Conservation (phyloP, 352 stramenopile species). For the Globisporangium emineosum region DNA sequence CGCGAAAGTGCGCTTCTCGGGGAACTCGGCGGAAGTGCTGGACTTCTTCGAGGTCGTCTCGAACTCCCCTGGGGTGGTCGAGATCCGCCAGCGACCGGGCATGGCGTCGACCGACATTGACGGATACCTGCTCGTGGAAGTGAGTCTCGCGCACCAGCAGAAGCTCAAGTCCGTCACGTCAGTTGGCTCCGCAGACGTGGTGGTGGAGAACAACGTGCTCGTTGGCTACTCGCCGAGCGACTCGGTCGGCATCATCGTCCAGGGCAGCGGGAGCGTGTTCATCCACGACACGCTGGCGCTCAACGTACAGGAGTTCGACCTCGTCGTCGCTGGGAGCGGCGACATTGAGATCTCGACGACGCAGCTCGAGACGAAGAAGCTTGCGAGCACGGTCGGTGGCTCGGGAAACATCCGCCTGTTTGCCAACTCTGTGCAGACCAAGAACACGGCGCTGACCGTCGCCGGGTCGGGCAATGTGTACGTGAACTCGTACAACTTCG, state of each 20-base stretch:
- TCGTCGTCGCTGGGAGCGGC: conserved; percentile 10
- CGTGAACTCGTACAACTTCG: conserved; percentile 12
- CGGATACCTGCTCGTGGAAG: conserved; percentile 10
- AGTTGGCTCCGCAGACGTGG: conserved; percentile 3
- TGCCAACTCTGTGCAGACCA: not conserved
- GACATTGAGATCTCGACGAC: conserved; percentile 8
- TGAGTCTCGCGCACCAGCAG: not conserved
- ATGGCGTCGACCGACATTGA: not conserved
- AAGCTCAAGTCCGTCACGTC: conserved; percentile 6
- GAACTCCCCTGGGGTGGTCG: not conserved
- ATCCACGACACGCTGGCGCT: conserved; percentile 6
- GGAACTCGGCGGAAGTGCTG: conserved; percentile 9
- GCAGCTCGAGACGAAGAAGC: conserved; percentile 2
- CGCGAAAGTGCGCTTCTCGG: conserved; percentile 13
- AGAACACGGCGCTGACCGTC: not conserved
- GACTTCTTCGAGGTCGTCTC: conserved; percentile 14
- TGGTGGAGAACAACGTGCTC: conserved; percentile 10
- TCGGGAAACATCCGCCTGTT: conserved; percentile 8
- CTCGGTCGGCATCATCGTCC: not conserved
- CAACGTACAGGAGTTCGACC: not conserved
- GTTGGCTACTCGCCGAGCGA: conserved; percentile 1
- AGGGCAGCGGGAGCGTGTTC: conserved; percentile 12
- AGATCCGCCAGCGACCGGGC: conserved; percentile 6
- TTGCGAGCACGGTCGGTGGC: not conserved
- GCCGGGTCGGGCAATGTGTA: conserved; percentile 5